Base-by-base conservation (phyloP, 2,329 filamentous ascomycete species). In the Fusarium paranaense region DNA sequence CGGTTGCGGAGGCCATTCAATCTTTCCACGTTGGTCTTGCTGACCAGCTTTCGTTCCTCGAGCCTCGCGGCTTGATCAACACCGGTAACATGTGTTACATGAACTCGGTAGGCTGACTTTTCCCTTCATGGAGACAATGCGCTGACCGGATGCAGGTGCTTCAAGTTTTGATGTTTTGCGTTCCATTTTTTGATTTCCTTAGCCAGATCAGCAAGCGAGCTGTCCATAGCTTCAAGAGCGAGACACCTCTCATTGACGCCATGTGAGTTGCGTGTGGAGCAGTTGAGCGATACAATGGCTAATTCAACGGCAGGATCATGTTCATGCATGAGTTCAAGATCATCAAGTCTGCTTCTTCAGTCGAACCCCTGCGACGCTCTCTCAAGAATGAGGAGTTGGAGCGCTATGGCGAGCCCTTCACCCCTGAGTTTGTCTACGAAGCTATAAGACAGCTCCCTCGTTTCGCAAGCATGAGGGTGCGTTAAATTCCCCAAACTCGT, bases 71-170 rank as follows among this genome's bases (percentile, higher is more conserved):
- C 58, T 89, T 99, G 80, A 94, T 98, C 76, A 99, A 99, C 84
- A 97, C 96, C 45, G 97, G 97, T 59, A 98, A 99, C 81, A 97
- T 98, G 94, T 99, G 97, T 84, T 99, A 99, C 85, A 98, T 99
- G 97, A 99, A 98, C 86, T 98, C 97, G 73, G 96, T 98, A 88
- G 85, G 94, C 86, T 33, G 8, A 5, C 8, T 25, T 16, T 11
- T 10, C 4, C 8, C 16, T 37, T 27, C 0, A 6, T 37, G 22
- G 4, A 35, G 4, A n/a, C 8, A 11, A 6, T 13, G 64, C 76
- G 68, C 83, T 88, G 79, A 89, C 76, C 33, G 40, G 9, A 9
- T 47, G 9, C 75, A 98, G 95, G 92, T 98, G 82, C 89, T 99
- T 75, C 97, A 99, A 92, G 94, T 97, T 81, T 90, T 99, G 79